phyloP scores from a whole-genome alignment of 257 asterid genomes.

The Solanum arcanum region DNA sequence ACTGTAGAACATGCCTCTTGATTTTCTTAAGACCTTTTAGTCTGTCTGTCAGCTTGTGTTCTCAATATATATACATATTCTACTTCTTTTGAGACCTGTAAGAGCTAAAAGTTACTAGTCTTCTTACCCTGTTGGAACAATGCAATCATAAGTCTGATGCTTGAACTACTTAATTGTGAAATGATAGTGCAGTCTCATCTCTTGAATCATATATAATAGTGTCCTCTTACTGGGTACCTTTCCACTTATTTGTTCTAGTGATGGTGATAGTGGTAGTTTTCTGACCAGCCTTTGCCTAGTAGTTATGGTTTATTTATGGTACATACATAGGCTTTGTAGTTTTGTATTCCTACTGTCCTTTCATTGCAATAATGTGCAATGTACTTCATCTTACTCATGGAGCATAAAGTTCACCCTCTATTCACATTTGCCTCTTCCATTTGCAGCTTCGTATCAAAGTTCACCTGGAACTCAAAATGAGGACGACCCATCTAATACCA shows the following conservation, averaged over 20 bases:
- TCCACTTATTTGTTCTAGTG: not conserved
- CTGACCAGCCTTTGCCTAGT: not conserved
- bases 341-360: not conserved
- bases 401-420: not conserved
- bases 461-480: constrained; percentile 73
- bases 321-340: not conserved
- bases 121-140: not conserved
- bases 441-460: constrained; percentile 63
- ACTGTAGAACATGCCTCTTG: not conserved
- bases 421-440: not conserved
- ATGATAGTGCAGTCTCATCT: not conserved
- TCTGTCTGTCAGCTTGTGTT: not conserved
- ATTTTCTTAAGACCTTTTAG: not conserved
- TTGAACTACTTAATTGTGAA: not conserved
- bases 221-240: not conserved
- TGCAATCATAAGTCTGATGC: not conserved
- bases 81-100: not conserved
- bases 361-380: not conserved
- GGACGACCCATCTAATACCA: constrained; percentile 80
- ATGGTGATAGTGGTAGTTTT: not conserved
- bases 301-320: not conserved
- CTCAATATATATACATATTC: not conserved
- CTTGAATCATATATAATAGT: not conserved
- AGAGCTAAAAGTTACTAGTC: not conserved
- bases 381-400: not conserved